phyloP scores from a whole-genome alignment of 106 monocot species.

The Amphibolis antarctica region DNA sequence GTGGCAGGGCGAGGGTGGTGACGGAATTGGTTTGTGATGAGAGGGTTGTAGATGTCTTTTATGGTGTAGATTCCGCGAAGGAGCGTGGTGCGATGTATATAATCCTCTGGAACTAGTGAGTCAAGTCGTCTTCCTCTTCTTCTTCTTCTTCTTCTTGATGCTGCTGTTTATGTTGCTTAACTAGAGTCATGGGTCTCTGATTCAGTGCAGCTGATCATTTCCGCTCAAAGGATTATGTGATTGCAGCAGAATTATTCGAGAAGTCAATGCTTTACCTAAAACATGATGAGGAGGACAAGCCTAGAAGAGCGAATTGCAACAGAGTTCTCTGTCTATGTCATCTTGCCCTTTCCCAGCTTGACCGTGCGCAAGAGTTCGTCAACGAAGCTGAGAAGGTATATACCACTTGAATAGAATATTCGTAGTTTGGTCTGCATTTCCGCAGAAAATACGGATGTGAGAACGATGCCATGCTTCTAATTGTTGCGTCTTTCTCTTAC shows the following conservation, averaged over 20 bases:
- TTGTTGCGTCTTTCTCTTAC: conserved; percentile 5
- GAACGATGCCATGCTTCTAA: background rate
- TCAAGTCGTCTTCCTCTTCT: too few relatives aligned
- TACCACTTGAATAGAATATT: too few relatives aligned
- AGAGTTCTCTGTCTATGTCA: conserved; percentile 83
- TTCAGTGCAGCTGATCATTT: conserved; percentile 85
- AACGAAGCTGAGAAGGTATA: conserved; percentile 82
- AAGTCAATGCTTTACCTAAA: conserved; percentile 89
- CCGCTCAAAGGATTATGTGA: conserved; percentile 46
- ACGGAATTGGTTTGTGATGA: conserved; percentile 69
- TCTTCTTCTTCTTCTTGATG: background rate
- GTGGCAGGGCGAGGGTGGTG: conserved; percentile 40
- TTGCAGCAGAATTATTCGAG: conserved; percentile 70
- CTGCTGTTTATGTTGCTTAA: background rate
- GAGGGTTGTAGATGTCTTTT: conserved; percentile 51
- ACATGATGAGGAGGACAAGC: conserved; percentile 50
- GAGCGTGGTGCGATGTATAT: conserved; percentile 71
- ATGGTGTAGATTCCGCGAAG: conserved; percentile 21
- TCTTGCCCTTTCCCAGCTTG: conserved; percentile 57
- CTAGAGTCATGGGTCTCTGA: background rate
- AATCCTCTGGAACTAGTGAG: conserved; percentile 88
- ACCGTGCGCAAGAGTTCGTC: conserved; percentile 79
- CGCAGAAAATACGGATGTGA: background rate
- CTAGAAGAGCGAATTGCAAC: conserved; percentile 71
- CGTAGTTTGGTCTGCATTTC: background rate